Base-by-base conservation (phyloP, 371 early-diverging fungal genomes). In the Rhizopus microsporus region DNA sequence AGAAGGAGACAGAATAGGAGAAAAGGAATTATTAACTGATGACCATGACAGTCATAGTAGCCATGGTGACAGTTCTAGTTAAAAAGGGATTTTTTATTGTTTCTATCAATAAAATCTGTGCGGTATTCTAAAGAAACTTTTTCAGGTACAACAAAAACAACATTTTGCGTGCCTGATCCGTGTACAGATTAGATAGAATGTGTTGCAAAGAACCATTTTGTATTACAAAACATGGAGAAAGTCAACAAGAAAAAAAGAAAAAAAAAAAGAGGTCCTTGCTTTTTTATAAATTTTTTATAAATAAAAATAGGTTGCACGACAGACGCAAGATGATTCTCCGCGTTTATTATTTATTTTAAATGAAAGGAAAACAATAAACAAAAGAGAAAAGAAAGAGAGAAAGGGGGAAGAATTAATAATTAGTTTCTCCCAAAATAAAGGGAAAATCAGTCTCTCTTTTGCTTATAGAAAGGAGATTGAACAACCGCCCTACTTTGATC, bases 401-500 rank as follows among this genome's bases (percentile, higher is more conserved):
- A 6, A 5, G 38, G 38, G 38, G 38, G 13, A 37, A 37, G 38
- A 10, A 37, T 37, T 37, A 37, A 23, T 23, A 37, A 37, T 37
- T 13, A 10, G 13, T 37, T 37, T 7, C 13, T 37, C 38, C 13
- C 38, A 37, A 43, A 43, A 43, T 6, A 13, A 43, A 16, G 43
- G 43, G n/a, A 10, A n/a, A 43, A 43, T 10, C 43, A 10, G 43
- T 43, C 15, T 43, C n/a, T 6, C 46, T 46, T 23, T 23, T 23
- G 17, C 8, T 12, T 12, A 15, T 12, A 43, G 17, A 46, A 29
- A 12, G 46, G 29, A 23, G 30, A 46, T 46, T 46, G 9, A 46
- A 46, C n/a, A 29, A 29, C 46, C 46, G 46, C 46, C 46, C 30
- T 46, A 29, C 29, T 46, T 46, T 29, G 30, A 17, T 46, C 46